These are phyloP conservation scores for Camellia granthamiana DNA, from an alignment of 148 eudicot species.

Conservation along the genomic window DNA sequence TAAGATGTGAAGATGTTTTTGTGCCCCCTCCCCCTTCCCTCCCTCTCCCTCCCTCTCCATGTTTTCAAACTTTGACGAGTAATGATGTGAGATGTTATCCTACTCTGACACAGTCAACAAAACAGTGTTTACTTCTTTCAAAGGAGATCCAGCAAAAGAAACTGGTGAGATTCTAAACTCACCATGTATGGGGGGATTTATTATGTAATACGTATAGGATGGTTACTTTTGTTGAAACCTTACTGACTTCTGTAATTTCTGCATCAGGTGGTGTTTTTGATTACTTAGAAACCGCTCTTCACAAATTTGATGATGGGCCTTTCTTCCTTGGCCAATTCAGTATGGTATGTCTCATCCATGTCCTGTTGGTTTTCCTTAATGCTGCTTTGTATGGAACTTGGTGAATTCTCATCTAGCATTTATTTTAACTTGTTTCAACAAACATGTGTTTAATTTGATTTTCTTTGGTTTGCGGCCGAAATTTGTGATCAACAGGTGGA, in stretches of 20 bases:
- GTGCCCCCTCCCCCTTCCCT: background rate
- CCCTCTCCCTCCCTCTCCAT: background rate
- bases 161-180: constrained; percentile 34
- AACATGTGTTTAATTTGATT: background rate
- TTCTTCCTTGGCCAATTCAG: constrained; percentile 89
- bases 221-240: background rate
- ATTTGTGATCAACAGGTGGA: constrained; percentile 24
- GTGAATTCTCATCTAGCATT: background rate
- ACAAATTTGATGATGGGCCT: constrained; percentile 73
- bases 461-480: background rate
- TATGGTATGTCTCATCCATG: constrained; percentile 36
- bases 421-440: background rate
- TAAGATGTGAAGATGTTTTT: constrained; percentile 26
- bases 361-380: background rate
- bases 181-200: background rate
- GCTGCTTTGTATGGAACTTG: background rate
- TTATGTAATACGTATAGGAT: background rate
- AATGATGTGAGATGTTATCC: constrained; percentile 34
- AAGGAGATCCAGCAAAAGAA: constrained; percentile 44
- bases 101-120: constrained; percentile 34
- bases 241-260: constrained; percentile 9
- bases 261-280: constrained; percentile 55
- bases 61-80: background rate
- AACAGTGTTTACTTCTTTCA: constrained; percentile 32
- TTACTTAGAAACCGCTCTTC: constrained; percentile 66